A percentile compares a stretch with the other conserved stretches of the same genome.
These are phyloP conservation scores for Coemansia sp. DNA, from an alignment of 192 early-diverging fungal genomes.

Conservation along the genomic window DNA sequence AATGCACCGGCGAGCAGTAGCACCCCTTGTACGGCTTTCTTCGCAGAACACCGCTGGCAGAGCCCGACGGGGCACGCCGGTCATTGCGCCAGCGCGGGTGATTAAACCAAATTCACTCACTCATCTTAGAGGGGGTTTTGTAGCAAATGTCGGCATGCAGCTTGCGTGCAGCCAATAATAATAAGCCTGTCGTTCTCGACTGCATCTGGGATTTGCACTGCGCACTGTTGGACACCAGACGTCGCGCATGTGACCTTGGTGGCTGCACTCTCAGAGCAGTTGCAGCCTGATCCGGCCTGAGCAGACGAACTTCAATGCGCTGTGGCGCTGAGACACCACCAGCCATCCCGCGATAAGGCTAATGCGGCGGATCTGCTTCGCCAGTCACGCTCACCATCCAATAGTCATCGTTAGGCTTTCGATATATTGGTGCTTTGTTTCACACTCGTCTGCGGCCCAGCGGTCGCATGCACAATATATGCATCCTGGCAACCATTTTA, in stretches of 20 bases:
- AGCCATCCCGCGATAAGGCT: not conserved
- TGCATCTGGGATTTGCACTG: conserved; percentile 9
- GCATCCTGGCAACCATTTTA: not conserved
- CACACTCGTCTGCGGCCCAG: not conserved
- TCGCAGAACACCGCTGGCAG: not conserved
- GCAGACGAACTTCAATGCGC: not conserved
- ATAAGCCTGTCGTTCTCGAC: not conserved
- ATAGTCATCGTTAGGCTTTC: no score
- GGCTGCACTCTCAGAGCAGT: conserved; percentile 2
- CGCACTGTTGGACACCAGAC: not conserved
- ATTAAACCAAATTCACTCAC: conserved; percentile 1
- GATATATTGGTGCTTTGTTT: no score
- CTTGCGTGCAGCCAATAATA: not conserved
- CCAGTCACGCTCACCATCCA: not conserved
- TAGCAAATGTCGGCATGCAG: not conserved
- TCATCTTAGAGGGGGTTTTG: no score
- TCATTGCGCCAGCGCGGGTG: not conserved
- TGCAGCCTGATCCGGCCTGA: not conserved
- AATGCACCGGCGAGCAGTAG: conserved; percentile 1
- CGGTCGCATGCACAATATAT: not conserved
- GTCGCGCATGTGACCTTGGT: conserved; percentile 1
- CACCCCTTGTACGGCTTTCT: not conserved
- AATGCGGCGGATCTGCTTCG: conserved; percentile 3
- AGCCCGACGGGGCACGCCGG: not conserved
- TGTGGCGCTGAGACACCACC: no score